These are phyloP conservation scores for Neoarthrinium moseri DNA, from an alignment of 2,329 filamentous ascomycete species.

Conservation along the genomic window DNA sequence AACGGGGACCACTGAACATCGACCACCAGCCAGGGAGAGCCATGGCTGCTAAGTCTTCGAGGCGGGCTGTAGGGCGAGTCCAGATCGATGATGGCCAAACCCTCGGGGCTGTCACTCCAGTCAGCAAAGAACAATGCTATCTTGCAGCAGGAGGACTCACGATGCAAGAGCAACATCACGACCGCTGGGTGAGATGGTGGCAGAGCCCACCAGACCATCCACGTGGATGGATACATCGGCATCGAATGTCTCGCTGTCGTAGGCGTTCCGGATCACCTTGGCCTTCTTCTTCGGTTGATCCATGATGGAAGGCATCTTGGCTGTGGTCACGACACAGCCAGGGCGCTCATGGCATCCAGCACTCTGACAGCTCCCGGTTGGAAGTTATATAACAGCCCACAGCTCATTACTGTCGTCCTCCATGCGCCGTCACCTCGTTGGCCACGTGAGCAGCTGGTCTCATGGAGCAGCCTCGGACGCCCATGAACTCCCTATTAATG, in stretches of 20 bases:
- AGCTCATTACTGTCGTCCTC: background rate
- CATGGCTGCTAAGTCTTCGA: slow-evolving; percentile 76
- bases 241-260: slow-evolving; percentile 85
- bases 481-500: slow-evolving; percentile 4
- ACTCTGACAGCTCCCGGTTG: background rate
- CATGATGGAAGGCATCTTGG: slow-evolving; percentile 44
- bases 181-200: slow-evolving; percentile 88
- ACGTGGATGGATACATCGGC: slow-evolving; percentile 82
- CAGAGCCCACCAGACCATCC: slow-evolving; percentile 78
- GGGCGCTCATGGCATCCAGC: background rate
- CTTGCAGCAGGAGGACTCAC: slow-evolving; percentile 49
- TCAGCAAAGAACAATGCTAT: slow-evolving; percentile 15
- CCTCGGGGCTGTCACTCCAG: slow-evolving; percentile 61
- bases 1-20: slow-evolving; percentile 98
- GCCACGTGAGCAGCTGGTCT: background rate
- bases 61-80: slow-evolving; percentile 87
- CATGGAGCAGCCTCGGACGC: background rate
- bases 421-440: background rate
- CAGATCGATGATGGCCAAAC: slow-evolving; percentile 86
- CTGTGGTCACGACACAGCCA: background rate
- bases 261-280: slow-evolving; percentile 65
- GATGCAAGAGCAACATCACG: slow-evolving; percentile 89
- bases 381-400: background rate
- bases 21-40: slow-evolving; percentile 89
- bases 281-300: slow-evolving; percentile 54